phyloP scores from a whole-genome alignment of 2,329 filamentous ascomycete species.

The Colletotrichum sp. region DNA sequence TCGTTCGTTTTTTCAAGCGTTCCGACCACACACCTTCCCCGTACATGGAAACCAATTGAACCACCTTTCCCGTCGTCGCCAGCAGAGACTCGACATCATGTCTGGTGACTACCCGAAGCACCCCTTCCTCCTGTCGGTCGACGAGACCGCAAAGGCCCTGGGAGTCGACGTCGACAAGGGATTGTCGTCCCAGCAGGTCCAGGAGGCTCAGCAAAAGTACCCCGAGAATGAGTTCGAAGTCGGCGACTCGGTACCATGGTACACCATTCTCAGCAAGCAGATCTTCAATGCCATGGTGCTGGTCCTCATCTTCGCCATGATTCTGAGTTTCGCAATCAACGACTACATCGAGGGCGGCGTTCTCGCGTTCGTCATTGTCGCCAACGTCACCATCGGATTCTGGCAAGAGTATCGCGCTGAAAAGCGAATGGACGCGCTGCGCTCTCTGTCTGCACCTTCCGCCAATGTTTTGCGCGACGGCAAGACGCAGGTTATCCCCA shows the following conservation, averaged over 20 bases:
- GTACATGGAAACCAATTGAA: slow-evolving; percentile 6
- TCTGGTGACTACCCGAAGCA: slow-evolving; percentile 55
- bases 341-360: slow-evolving; percentile 74
- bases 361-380: slow-evolving; percentile 68
- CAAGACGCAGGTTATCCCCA: slow-evolving; percentile 60
- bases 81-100: slow-evolving; percentile 35
- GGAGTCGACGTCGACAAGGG: slow-evolving; percentile 71
- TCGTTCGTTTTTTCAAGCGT: neutral
- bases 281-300: slow-evolving; percentile 81
- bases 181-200: slow-evolving; percentile 64
- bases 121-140: slow-evolving; percentile 64
- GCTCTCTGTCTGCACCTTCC: slow-evolving; percentile 66
- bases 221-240: slow-evolving; percentile 75
- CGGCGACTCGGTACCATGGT: slow-evolving; percentile 69
- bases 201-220: slow-evolving; percentile 61
- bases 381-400: slow-evolving; percentile 74
- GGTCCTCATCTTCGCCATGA: slow-evolving; percentile 79
- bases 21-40: neutral
- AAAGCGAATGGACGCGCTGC: slow-evolving; percentile 69
- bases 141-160: slow-evolving; percentile 67
- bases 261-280: slow-evolving; percentile 76
- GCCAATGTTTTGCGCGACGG: slow-evolving; percentile 67
- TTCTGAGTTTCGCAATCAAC: slow-evolving; percentile 68
- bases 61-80: neutral
- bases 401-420: slow-evolving; percentile 69